Evolutionary conservation across 2,329 filamentous ascomycete genomes (phyloP), one percentile per base, ranked within the genome.

Genomic region (Geosmithia flava): DNA sequence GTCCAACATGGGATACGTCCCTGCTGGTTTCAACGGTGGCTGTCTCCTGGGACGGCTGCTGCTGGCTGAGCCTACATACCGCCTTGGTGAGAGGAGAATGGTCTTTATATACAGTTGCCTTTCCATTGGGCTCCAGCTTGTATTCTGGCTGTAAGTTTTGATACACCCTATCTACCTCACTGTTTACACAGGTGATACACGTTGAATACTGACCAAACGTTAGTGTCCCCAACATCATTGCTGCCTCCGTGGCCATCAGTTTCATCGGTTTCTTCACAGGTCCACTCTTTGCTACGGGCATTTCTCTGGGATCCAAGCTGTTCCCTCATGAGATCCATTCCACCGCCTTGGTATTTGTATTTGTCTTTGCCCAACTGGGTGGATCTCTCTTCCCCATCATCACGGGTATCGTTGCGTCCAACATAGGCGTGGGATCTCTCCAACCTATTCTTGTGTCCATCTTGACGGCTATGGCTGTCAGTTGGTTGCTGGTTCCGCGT

Each of bases 1-100:
- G 0, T 66, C 72, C 0, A 64, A 72, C 17, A 75, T 81, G 59
- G 80, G 79, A 0, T 84, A 83, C 47, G 73, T 84, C 0, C 74
- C 78, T 0, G 74, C 78, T 0, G 79, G 78, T 3, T 77, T 76
- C 53, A 79, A 71, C 44, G 79, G 76, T 2, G 80, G 80, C 0
- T 66, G 67, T 0, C 66, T 81, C 3, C 66, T 82, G 0, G 78
- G 79, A 0, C 64, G 79, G 5, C 52, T 81, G 0, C 48, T 81
- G 0, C 67, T 82, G 0, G 73, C 76, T 0, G 79, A 83, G 52
- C 76, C 78, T 0, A 81, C 74, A 0, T 71, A 80, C 56, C 66
- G 76, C 1, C 71, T 73, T 17, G 80, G 80, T 0, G 76, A 82
- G 52, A 66, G 72, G 17, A 65, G 67, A 3, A 81, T 82, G 75